Conservation (phyloP, 1,284 basidiomycete genomes). For the Hemileccinum hortonii region DNA sequence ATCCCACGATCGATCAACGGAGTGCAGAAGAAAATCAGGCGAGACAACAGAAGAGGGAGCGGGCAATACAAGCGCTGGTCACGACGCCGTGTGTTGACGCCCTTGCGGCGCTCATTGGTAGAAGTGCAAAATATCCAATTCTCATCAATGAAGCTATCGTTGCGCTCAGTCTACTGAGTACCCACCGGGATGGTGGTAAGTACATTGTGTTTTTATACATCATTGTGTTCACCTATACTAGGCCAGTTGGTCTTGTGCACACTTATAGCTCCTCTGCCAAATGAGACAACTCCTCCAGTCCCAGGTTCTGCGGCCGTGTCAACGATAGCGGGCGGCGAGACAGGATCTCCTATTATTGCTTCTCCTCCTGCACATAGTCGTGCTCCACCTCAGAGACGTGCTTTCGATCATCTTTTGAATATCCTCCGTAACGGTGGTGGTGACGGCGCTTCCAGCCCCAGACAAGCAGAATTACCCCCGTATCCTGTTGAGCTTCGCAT, state of each 20-base stretch:
- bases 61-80: conserved; percentile 55
- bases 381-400: conserved; percentile 45
- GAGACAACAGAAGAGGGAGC: conserved; percentile 49
- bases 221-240: conserved; percentile 33
- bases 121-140: conserved; percentile 78
- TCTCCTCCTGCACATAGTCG: conserved; percentile 40
- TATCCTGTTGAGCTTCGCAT: conserved; percentile 69
- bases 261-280: conserved; percentile 50
- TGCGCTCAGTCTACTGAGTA: conserved; percentile 75
- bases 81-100: conserved; percentile 56
- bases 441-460: conserved; percentile 15
- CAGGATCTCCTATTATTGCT: conserved; percentile 43
- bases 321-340: conserved; percentile 43
- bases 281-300: conserved; percentile 38
- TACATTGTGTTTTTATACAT: conserved; percentile 5
- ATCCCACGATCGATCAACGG: conserved; percentile 35
- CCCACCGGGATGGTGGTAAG: conserved; percentile 64
- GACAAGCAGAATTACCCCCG: conserved; percentile 38
- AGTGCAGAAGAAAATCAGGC: conserved; percentile 29
- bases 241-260: conserved; percentile 62
- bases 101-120: conserved; percentile 71
- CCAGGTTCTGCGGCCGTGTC: conserved; percentile 42
- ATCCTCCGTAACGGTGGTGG: conserved; percentile 56
- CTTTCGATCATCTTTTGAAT: conserved; percentile 63
- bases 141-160: conserved; percentile 90